Conservation (phyloP, 176 grass and related monocot genomes). For the Zea luxurians region DNA sequence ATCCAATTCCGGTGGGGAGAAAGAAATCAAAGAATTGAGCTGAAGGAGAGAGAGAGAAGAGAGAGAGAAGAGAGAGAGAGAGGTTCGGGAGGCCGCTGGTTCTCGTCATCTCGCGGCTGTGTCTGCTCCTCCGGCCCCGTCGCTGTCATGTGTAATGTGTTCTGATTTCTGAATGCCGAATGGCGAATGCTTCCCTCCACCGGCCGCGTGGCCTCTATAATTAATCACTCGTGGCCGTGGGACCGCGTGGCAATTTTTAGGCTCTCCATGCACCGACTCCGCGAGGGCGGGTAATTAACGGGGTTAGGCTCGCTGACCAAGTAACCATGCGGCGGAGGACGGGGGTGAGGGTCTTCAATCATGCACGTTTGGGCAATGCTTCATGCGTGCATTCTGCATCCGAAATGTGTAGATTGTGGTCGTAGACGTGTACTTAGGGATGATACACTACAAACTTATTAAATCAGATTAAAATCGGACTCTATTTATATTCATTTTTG, state of each 20-base stretch:
- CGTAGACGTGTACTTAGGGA: too few relatives aligned
- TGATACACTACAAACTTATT: too few relatives aligned
- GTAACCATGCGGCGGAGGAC: not conserved
- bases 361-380: not conserved
- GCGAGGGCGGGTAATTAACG: not conserved
- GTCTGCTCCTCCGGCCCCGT: slow-evolving; percentile 43
- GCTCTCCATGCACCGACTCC: not conserved
- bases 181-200: not conserved
- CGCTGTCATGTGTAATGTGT: slow-evolving; percentile 38
- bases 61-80: not conserved
- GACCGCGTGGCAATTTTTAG: not conserved
- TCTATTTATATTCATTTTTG: too few relatives aligned
- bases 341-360: not conserved
- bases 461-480: too few relatives aligned
- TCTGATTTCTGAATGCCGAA: too few relatives aligned
- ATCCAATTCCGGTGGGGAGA: slow-evolving; percentile 10
- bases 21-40: not conserved
- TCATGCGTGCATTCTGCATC: not conserved
- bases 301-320: not conserved
- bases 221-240: not conserved
- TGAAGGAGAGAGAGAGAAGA: not conserved
- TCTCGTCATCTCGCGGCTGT: slow-evolving; percentile 57
- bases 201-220: not conserved
- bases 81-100: slow-evolving; percentile 50
- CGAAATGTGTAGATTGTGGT: too few relatives aligned